Evolutionary conservation across 371 early-diverging fungal genomes (phyloP), one percentile per base, ranked within the genome.

Genomic region (Parasitella parasitica): DNA sequence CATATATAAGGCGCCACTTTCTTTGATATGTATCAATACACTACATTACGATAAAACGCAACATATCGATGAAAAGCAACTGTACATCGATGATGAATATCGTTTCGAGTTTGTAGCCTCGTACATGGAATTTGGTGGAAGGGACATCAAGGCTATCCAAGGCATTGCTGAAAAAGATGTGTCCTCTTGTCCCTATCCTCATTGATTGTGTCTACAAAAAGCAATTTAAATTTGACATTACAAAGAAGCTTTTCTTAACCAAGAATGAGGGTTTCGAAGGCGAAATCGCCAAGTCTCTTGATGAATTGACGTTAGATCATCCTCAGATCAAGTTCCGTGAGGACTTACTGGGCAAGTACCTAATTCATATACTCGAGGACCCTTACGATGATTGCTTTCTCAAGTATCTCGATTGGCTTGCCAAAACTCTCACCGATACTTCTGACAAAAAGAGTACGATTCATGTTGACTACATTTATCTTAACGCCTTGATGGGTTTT

Each of bases 311-410:
- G 7, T 71, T 84, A 57, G 76, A 86, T 8, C 78, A 84, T 54
- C 89, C 88, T 22, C 90, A 90, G 58, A 91, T 93, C 78, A 88
- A 86, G 67, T 91, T 91, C 83, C 85, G 94, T 66, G 93, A 93
- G 63, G 84, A 89, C 57, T 86, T 92, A 67, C 68, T 93, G 59
- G 68, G 73, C 30, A 87, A 85, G 59, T 94, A 94, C 66, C 75
- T 94, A 41, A 78, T 79, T 67, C 87, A 85, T 63, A 76, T 94
- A 24, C 82, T 94, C 15, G 78, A 81, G 0, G 86, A 86, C 16
- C 89, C 89, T 20, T 90, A 91, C 73, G 91, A 93, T 70, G 86
- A 81, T 35, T 59, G 69, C 54, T 86, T 90, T 71, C 70, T 94
- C 54, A 84, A 83, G 58, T 94, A 94, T 66, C 78, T 94, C 39